These are phyloP conservation scores for Suillus brevipes DNA, from an alignment of 768 basidiomycete genomes.

Conservation along the genomic window DNA sequence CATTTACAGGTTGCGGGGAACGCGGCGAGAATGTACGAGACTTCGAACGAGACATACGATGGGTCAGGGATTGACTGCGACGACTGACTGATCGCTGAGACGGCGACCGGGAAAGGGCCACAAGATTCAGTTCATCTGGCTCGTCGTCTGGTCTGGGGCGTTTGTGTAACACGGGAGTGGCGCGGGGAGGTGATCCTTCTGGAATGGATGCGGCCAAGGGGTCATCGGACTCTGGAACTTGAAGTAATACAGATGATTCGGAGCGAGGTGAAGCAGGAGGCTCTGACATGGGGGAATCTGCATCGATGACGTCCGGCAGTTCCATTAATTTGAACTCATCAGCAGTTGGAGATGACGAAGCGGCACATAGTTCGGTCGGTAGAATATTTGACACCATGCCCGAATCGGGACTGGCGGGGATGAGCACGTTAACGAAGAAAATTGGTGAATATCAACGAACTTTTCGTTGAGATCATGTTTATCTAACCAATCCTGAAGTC, in stretches of 20 bases:
- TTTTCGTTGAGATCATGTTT: slow-evolving; percentile 54
- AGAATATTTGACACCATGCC: slow-evolving; percentile 42
- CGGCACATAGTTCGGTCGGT: slow-evolving; percentile 31
- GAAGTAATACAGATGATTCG: slow-evolving; percentile 25
- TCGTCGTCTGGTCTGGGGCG: slow-evolving; percentile 14
- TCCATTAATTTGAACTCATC: slow-evolving; percentile 16
- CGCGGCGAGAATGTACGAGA: slow-evolving; percentile 14
- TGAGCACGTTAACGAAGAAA: slow-evolving; percentile 7
- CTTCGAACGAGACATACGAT: slow-evolving; percentile 15
- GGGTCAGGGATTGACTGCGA: slow-evolving; percentile 22
- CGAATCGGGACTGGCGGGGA: slow-evolving; percentile 38
- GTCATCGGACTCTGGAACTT: slow-evolving; percentile 26
- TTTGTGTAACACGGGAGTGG: slow-evolving; percentile 18
- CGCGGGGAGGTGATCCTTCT: slow-evolving; percentile 17
- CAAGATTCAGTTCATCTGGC: slow-evolving; percentile 9
- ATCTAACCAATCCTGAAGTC: slow-evolving; percentile 51
- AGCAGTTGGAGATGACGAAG: slow-evolving; percentile 15
- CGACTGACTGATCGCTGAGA: slow-evolving; percentile 18
- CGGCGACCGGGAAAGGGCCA: slow-evolving; percentile 18
- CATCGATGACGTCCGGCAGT: slow-evolving; percentile 16
- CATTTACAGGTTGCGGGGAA: slow-evolving; percentile 10
- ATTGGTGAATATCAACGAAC: slow-evolving; percentile 35
- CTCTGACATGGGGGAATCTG: slow-evolving; percentile 35
- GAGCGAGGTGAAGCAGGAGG: slow-evolving; percentile 31
- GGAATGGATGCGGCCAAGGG: slow-evolving; percentile 13